Percentiles rank a stretch among this genome's conserved stretches.
Evolutionary conservation across 768 basidiomycete species (phyloP).

Genomic region (Basidioascus undulatus): DNA sequence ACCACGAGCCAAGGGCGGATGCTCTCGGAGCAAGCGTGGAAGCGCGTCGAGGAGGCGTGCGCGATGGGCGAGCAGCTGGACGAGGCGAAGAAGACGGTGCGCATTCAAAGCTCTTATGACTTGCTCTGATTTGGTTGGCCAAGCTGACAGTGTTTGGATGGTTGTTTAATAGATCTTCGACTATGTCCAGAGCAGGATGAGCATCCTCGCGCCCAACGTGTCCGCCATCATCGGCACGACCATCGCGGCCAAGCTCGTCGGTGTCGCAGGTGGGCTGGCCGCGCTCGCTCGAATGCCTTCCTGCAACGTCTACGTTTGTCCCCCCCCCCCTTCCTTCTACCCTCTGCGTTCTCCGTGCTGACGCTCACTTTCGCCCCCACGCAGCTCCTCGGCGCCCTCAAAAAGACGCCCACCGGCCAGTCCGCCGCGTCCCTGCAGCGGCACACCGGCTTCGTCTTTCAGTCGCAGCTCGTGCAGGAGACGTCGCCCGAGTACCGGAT

Average conservation of each 20-base stretch:
- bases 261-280: constrained; percentile 79
- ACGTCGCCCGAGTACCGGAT: constrained; percentile 74
- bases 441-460: constrained; percentile 92
- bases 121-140: not conserved
- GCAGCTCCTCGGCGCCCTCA: constrained; percentile 84
- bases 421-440: constrained; percentile 42
- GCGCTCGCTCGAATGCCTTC: constrained; percentile 83
- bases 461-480: constrained; percentile 62
- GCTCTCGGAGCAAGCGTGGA: constrained; percentile 47
- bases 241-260: constrained; percentile 91
- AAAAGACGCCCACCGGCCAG: constrained; percentile 76
- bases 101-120: constrained; percentile 7
- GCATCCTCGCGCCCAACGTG: constrained; percentile 89
- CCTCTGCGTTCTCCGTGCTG: not conserved
- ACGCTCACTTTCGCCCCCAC: too few relatives aligned
- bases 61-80: constrained; percentile 72
- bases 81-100: constrained; percentile 65
- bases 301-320: constrained; percentile 74
- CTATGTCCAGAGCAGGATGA: constrained; percentile 99
- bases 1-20: constrained; percentile 64
- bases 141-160: not conserved
- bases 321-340: not conserved
- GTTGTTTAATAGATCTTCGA: constrained; percentile 50
- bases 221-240: constrained; percentile 96
- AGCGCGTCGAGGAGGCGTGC: constrained; percentile 58